Base-by-base conservation (phyloP, 192 early-diverging fungal species). In the Kickxella alabastrina region DNA sequence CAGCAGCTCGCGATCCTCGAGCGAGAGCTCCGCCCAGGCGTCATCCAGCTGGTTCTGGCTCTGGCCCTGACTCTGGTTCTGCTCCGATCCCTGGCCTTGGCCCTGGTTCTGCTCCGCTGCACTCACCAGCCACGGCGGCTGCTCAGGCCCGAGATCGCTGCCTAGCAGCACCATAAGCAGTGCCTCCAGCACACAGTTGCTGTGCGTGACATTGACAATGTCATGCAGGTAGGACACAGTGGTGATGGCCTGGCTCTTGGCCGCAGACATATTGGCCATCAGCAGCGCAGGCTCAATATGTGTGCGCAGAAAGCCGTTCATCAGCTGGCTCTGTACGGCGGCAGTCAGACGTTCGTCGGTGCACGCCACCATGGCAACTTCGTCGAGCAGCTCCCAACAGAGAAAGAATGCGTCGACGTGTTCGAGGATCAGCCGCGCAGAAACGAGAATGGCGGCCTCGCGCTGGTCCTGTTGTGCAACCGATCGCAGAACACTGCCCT, bases 381-480 rank as follows among this genome's bases (percentile, higher is more conserved):
- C 72, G 49, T 75, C 72, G 3, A 75, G 43, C 27, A 75, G 65
- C 54, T 75, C 72, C 72, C 72, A 75, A 45, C 65, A 64, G 2
- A 75, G 27, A 29, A 75, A 75, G 23, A 75, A 65, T 21, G 61
- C 65, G 21, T 75, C 72, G 19, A 75, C 65, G 26, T 54, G 63
- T 27, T 62, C 63, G 19, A 66, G 45, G 7, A 52, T 26, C n/a
- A 26, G 6, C 0, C 54, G 43, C 29, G 62, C 54, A 3, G 62
- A 52, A 1, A 47, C 46, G 15, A 62, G 51, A 6, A 62, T 59
- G 1, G 35, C 49, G 0, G 53, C 2, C 28, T 72, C 68, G 26
- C 62, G 57, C 22, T 56, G 57, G 13, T 64, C 68, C 52, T 59
- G 61, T 34, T 64, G 45, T 17, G 41, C 57, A 1, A 39, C 49